A percentile compares a stretch with the other conserved stretches of the same genome.
phyloP scores from a whole-genome alignment of 805 yeast genomes.

The Lipomyces sp. region DNA sequence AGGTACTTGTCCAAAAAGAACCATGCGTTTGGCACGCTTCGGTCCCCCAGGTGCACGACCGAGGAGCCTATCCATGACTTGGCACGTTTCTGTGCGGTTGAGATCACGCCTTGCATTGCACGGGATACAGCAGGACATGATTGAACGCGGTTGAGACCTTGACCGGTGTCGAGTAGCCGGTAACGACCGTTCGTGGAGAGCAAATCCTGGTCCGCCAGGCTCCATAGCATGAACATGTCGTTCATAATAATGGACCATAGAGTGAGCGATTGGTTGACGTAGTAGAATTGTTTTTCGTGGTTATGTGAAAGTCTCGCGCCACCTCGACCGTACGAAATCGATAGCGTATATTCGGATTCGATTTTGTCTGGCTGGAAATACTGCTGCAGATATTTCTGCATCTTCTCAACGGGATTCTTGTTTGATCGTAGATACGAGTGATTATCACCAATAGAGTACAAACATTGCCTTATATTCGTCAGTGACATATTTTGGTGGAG shows the following conservation, averaged over 20 bases:
- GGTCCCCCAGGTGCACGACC: conserved; percentile 81
- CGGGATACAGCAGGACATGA: conserved; percentile 70
- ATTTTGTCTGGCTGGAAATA: conserved; percentile 53
- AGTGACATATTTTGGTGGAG: neutral
- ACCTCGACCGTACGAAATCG: conserved; percentile 65
- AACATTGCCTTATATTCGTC: conserved; percentile 50
- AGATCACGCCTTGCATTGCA: conserved; percentile 70
- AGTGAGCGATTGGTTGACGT: conserved; percentile 73
- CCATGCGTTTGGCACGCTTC: conserved; percentile 81
- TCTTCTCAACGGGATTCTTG: conserved; percentile 66
- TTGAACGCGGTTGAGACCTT: conserved; percentile 78
- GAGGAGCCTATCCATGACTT: conserved; percentile 77
- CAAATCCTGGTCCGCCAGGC: conserved; percentile 73
- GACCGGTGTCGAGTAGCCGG: conserved; percentile 72
- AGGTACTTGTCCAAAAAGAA: conserved; percentile 79
- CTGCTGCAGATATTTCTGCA: conserved; percentile 57
- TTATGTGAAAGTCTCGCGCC: conserved; percentile 77
- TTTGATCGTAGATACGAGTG: conserved; percentile 73
- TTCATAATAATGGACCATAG: conserved; percentile 79
- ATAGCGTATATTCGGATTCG: conserved; percentile 37
- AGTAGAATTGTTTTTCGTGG: conserved; percentile 72
- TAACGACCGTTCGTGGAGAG: conserved; percentile 59
- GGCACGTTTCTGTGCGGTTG: conserved; percentile 66
- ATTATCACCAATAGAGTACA: conserved; percentile 80
- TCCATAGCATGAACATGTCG: conserved; percentile 79